These are phyloP conservation scores for Yarrowia osloensis DNA, from an alignment of 805 yeast genomes.

Conservation along the genomic window DNA sequence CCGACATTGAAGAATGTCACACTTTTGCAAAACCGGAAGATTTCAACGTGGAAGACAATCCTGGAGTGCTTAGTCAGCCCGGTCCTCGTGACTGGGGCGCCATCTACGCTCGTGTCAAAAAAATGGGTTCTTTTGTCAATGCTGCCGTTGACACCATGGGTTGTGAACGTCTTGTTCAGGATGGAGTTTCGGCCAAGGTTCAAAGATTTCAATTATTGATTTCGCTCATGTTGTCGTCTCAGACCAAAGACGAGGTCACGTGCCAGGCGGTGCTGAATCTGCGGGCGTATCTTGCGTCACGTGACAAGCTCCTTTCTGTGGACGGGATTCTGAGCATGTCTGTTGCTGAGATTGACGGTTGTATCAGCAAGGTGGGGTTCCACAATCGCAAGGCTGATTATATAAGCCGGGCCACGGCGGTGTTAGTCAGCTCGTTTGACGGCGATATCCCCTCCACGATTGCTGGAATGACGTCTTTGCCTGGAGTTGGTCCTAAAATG, in stretches of 20 bases:
- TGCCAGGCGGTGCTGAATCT: slow-evolving; percentile 67
- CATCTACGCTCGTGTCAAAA: slow-evolving; percentile 47
- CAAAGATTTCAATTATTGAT: slow-evolving; percentile 73
- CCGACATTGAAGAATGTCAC: neutral
- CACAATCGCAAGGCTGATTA: slow-evolving; percentile 76
- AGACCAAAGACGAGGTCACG: slow-evolving; percentile 87
- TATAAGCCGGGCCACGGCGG: slow-evolving; percentile 63
- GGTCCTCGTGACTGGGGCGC: slow-evolving; percentile 40
- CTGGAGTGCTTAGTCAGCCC: slow-evolving; percentile 1
- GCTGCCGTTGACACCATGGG: slow-evolving; percentile 92
- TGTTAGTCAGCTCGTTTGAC: slow-evolving; percentile 49
- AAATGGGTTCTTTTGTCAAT: slow-evolving; percentile 63
- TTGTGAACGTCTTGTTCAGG: slow-evolving; percentile 60
- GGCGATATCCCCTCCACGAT: slow-evolving; percentile 76
- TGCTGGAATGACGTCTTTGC: slow-evolving; percentile 64
- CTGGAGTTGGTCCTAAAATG: slow-evolving; percentile 98
- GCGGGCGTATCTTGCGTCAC: slow-evolving; percentile 53
- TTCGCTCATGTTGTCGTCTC: slow-evolving; percentile 84
- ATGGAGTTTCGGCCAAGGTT: slow-evolving; percentile 40
- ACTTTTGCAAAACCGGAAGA: neutral
- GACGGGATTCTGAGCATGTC: slow-evolving; percentile 37
- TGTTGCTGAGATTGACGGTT: slow-evolving; percentile 59
- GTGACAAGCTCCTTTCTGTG: slow-evolving; percentile 44
- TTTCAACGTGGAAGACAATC: neutral
- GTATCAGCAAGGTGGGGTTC: slow-evolving; percentile 83